Evolutionary conservation across 2,329 filamentous ascomycete genomes (phyloP).

Genomic region (Fusarium sp.): DNA sequence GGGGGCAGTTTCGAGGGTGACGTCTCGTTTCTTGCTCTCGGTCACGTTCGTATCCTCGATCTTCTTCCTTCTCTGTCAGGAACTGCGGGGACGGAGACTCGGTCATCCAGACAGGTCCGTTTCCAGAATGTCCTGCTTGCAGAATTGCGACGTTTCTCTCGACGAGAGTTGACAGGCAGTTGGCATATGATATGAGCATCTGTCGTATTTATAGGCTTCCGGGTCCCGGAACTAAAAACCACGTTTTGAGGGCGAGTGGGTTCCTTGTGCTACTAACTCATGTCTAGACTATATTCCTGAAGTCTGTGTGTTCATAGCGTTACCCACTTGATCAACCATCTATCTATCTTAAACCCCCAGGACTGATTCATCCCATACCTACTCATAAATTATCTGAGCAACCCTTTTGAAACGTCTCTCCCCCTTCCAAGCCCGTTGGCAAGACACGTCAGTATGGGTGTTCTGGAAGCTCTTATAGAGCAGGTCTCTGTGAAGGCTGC

Average conservation of each 20-base stretch:
- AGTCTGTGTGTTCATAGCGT: conserved; percentile 4
- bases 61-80: background rate
- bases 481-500: conserved; percentile 58
- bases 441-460: conserved; percentile 55
- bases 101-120: conserved; percentile 27
- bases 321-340: background rate
- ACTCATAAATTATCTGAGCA: background rate
- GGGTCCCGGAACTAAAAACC: background rate
- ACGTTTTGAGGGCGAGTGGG: background rate
- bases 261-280: background rate
- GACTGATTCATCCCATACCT: background rate
- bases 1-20: conserved; percentile 32
- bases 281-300: background rate
- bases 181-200: background rate
- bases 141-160: background rate
- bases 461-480: conserved; percentile 62
- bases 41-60: background rate
- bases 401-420: background rate
- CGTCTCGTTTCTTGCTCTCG: conserved; percentile 7
- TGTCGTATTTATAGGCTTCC: conserved; percentile 7
- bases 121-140: background rate
- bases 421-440: background rate
- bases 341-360: background rate
- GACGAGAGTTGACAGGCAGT: background rate
- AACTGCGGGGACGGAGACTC: conserved; percentile 25